Conservation (phyloP, 2,329 filamentous ascomycete genomes). For the Ophiostoma sp. region DNA sequence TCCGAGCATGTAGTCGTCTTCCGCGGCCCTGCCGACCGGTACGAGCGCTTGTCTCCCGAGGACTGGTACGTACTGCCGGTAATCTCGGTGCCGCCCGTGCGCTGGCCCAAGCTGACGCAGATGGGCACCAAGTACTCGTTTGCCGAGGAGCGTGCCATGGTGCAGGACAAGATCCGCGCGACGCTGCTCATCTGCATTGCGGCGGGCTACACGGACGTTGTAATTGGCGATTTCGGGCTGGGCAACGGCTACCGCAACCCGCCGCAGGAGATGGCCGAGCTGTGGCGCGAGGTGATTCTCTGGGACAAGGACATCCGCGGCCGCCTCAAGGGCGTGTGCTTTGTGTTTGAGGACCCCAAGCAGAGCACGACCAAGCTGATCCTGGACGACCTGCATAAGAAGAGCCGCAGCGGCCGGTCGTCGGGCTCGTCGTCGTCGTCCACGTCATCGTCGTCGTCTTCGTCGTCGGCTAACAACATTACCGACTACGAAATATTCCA, state of each 20-base stretch:
- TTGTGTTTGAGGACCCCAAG: slow-evolving; percentile 56
- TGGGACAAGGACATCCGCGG: slow-evolving; percentile 59
- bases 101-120: slow-evolving; percentile 67
- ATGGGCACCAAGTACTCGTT: slow-evolving; percentile 67
- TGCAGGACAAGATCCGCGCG: slow-evolving; percentile 66
- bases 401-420: slow-evolving; percentile 33
- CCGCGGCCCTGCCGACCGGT: slow-evolving; percentile 62
- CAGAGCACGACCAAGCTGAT: slow-evolving; percentile 52
- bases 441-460: slow-evolving; percentile 25
- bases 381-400: slow-evolving; percentile 52
- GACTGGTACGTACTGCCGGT: slow-evolving; percentile 59
- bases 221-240: slow-evolving; percentile 60
- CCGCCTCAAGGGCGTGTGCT: slow-evolving; percentile 57
- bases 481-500: slow-evolving; percentile 51
- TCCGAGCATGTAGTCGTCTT: slow-evolving; percentile 68
- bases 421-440: slow-evolving; percentile 31
- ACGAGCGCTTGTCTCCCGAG: slow-evolving; percentile 50
- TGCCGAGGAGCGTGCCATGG: slow-evolving; percentile 62
- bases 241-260: slow-evolving; percentile 61
- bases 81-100: slow-evolving; percentile 67
- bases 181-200: slow-evolving; percentile 65
- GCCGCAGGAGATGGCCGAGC: slow-evolving; percentile 57
- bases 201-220: slow-evolving; percentile 52
- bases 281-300: slow-evolving; percentile 61
- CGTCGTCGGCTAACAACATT: slow-evolving; percentile 26